phyloP scores from a whole-genome alignment of 1,139 yeast species.

The Suhomyces ambrosiae region DNA sequence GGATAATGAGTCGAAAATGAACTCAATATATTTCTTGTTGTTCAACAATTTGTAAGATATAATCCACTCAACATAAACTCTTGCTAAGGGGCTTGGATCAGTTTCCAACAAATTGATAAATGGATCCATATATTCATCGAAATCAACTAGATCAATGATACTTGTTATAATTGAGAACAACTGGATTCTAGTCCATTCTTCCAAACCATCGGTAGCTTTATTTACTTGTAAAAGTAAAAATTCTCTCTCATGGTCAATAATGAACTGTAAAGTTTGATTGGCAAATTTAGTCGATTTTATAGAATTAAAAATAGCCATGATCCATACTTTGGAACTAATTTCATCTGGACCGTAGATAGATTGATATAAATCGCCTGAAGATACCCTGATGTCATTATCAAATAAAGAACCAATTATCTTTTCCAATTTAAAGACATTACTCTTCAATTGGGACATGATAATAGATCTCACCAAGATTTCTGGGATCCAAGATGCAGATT shows the following conservation, averaged over 20 bases:
- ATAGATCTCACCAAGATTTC: slow-evolving; percentile 51
- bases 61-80: slow-evolving; percentile 81
- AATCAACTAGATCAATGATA: slow-evolving; percentile 30
- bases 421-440: slow-evolving; percentile 63
- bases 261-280: slow-evolving; percentile 38
- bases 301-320: slow-evolving; percentile 48
- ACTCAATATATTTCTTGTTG: slow-evolving; percentile 19
- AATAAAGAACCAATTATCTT: slow-evolving; percentile 53
- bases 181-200: slow-evolving; percentile 66
- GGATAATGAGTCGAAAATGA: slow-evolving; percentile 24
- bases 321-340: slow-evolving; percentile 51
- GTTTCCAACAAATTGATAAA: slow-evolving; percentile 31
- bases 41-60: slow-evolving; percentile 44
- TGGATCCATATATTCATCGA: slow-evolving; percentile 20
- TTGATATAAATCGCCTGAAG: slow-evolving; percentile 42
- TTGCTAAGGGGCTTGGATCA: slow-evolving; percentile 77
- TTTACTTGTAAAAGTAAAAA: slow-evolving; percentile 50
- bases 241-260: slow-evolving; percentile 42
- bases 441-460: slow-evolving; percentile 55
- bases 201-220: slow-evolving; percentile 64
- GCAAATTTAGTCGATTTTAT: slow-evolving; percentile 38
- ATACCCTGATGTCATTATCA: slow-evolving; percentile 38
- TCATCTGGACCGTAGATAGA: slow-evolving; percentile 64
- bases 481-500: slow-evolving; percentile 53
- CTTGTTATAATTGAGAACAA: slow-evolving; percentile 55